Evolutionary conservation across 768 basidiomycete species (phyloP).

Genomic region (Leccinum subtestaceum): DNA sequence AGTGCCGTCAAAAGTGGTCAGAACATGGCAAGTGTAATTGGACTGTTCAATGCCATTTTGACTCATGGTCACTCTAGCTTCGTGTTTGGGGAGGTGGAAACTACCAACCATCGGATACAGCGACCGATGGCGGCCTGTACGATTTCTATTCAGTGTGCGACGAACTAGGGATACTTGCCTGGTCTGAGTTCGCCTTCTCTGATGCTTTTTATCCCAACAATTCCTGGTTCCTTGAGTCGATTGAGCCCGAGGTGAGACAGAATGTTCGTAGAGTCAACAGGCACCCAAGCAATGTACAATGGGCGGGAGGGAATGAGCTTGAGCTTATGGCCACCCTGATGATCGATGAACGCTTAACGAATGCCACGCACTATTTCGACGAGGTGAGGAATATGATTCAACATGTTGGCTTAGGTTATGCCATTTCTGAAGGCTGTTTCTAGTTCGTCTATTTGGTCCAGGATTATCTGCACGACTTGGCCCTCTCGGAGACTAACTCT

Average conservation of each 20-base stretch:
- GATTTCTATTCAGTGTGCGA: slow-evolving; percentile 58
- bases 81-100: slow-evolving; percentile 61
- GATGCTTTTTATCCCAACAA: slow-evolving; percentile 56
- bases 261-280: slow-evolving; percentile 45
- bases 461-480: slow-evolving; percentile 46
- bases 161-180: slow-evolving; percentile 57
- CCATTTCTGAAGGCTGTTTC: neutral
- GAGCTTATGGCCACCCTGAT: slow-evolving; percentile 41
- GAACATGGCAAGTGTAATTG: slow-evolving; percentile 48
- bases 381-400: slow-evolving; percentile 35
- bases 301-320: slow-evolving; percentile 49
- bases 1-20: slow-evolving; percentile 54
- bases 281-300: slow-evolving; percentile 56
- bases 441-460: slow-evolving; percentile 53
- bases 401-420: neutral
- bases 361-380: slow-evolving; percentile 30
- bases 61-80: slow-evolving; percentile 33
- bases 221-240: slow-evolving; percentile 46
- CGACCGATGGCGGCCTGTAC: slow-evolving; percentile 45
- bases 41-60: neutral
- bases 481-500: slow-evolving; percentile 47
- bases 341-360: neutral
- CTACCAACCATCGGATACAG: slow-evolving; percentile 44
- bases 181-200: slow-evolving; percentile 49
- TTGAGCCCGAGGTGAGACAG: slow-evolving; percentile 55